Base-by-base conservation (phyloP, 2,329 filamentous ascomycete genomes). In the Hypoxylon sp. region DNA sequence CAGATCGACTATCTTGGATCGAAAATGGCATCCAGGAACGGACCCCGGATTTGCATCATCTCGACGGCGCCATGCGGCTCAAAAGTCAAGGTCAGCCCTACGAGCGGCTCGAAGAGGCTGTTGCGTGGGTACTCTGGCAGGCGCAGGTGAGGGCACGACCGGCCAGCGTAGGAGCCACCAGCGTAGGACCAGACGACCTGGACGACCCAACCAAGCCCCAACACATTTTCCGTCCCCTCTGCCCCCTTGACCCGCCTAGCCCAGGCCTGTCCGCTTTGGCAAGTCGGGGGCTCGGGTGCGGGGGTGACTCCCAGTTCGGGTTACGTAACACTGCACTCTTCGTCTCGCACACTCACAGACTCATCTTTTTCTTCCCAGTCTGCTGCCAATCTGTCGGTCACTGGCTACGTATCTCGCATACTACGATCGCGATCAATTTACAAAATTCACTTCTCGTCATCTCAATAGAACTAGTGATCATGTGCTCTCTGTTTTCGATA, bases 61-160 rank as follows among this genome's bases (percentile, higher is more conserved):
- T 71, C 71, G 67, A 67, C 70, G 70, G 66, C 71, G 70, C 70
- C 64, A 72, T 73, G 71, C 71, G 71, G 70, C 71, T 73, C 65
- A 72, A 73, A 68, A 69, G 60, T 66, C 67, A 71, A 69, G 66
- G 60, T 70, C 71, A 73, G 70, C 71, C 71, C 70, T 73, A 73
- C 56, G 64, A 62, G 55, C 66, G 66, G 60, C 66, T 55, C 54
- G 53, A 62, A 50, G 49, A 49, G 54, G 62, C 58, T 60, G 58
- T 55, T 57, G 50, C 55, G 67, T 69, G 69, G 69, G 62, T 65
- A 67, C 51, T n/a, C n/a, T n/a, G 21, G 42, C 31, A 35, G n/a
- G 15, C n/a, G n/a, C 38, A 51, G 37, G 41, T 48, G 35, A 53
- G 43, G 43, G n/a, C n/a, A n/a, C n/a, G 40, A 52, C 40, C 2